phyloP scores from a whole-genome alignment of 129 eudicot species.

The Arctium minus region DNA sequence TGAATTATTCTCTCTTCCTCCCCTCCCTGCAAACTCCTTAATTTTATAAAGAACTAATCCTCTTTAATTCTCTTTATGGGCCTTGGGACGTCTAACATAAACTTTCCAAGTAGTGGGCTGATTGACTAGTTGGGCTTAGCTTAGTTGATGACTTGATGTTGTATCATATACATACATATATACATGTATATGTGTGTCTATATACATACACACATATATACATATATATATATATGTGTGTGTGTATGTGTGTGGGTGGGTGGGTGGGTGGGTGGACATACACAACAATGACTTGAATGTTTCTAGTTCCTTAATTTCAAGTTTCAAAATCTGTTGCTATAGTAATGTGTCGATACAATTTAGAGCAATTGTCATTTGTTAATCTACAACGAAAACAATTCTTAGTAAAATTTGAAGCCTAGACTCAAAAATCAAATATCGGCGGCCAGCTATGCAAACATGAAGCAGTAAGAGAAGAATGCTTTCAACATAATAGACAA shows the following conservation, averaged over 20 bases:
- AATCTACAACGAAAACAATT: neutral
- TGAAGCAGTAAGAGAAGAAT: neutral
- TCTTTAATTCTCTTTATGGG: too few relatives aligned
- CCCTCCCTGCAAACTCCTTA: too few relatives aligned
- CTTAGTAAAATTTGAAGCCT: neutral
- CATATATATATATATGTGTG: too few relatives aligned
- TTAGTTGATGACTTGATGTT: too few relatives aligned
- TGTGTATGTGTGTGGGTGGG: too few relatives aligned
- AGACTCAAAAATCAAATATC: neutral
- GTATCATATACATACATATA: too few relatives aligned
- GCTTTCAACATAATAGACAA: neutral
- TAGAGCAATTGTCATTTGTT: neutral
- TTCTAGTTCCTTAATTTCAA: neutral
- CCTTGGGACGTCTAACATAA: too few relatives aligned
- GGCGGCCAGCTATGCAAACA: neutral
- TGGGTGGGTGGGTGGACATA: neutral
- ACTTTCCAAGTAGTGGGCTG: too few relatives aligned
- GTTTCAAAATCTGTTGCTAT: neutral
- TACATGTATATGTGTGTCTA: neutral
- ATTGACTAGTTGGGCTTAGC: too few relatives aligned
- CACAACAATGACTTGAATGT: neutral
- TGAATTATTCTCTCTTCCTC: too few relatives aligned
- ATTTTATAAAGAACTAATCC: too few relatives aligned
- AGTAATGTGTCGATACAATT: neutral
- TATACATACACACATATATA: too few relatives aligned